These are phyloP conservation scores for Seiridium cupressi DNA, from an alignment of 2,329 filamentous ascomycete genomes.

Conservation along the genomic window DNA sequence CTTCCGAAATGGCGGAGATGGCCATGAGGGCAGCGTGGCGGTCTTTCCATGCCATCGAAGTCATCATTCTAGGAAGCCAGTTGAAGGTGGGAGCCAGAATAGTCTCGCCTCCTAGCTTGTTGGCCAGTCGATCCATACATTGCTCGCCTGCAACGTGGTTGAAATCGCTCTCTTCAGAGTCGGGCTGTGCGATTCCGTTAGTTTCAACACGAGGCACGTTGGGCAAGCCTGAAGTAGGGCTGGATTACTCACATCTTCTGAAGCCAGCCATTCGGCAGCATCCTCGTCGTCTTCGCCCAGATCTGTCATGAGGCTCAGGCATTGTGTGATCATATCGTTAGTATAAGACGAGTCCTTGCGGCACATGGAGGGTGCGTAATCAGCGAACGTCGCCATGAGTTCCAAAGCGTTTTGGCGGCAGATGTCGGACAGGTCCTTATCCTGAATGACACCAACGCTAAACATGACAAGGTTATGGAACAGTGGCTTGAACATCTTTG, in stretches of 20 bases:
- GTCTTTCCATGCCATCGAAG: conserved; percentile 89
- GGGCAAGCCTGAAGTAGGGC: neutral
- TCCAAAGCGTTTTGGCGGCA: conserved; percentile 93
- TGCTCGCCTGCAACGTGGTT: conserved; percentile 98
- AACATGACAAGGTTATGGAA: conserved; percentile 93
- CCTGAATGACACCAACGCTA: conserved; percentile 88
- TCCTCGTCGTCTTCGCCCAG: conserved; percentile 93
- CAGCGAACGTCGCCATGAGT: conserved; percentile 96
- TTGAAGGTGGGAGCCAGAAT: conserved; percentile 91
- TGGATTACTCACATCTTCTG: conserved; percentile 73
- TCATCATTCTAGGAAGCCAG: conserved; percentile 98
- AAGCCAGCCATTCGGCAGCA: conserved; percentile 86
- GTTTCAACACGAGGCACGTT: conserved; percentile 6
- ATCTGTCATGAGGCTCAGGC: conserved; percentile 96
- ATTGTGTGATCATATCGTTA: conserved; percentile 96
- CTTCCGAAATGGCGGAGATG: conserved; percentile 97
- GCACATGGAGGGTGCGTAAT: conserved; percentile 92
- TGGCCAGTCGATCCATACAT: conserved; percentile 95
- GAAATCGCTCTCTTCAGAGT: conserved; percentile 91
- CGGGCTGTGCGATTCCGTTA: conserved; percentile 57
- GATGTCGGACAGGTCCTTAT: conserved; percentile 89
- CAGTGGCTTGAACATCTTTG: conserved; percentile 96
- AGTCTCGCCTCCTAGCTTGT: conserved; percentile 93
- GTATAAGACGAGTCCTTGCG: conserved; percentile 91
- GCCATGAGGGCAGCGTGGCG: conserved; percentile 97